Base-by-base conservation (phyloP, 371 early-diverging fungal genomes). In the Thermomucor indicae-seudaticae region DNA sequence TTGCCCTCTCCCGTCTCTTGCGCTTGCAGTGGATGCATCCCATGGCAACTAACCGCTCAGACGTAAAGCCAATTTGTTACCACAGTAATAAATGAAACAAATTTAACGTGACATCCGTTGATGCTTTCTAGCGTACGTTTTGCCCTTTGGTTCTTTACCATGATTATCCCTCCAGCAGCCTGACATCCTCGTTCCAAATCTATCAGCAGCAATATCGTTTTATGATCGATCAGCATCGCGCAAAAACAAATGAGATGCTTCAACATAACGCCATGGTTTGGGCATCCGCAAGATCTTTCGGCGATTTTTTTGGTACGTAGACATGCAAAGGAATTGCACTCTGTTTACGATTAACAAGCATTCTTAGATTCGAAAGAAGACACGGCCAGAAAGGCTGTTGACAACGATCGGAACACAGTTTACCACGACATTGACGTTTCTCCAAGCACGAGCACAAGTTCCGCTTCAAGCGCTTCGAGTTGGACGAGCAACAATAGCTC, bases 261-360 rank as follows among this genome's bases (percentile, higher is more conserved):
- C 49, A 65, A 27, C 47, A 55, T 10, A 73, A 73, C 43, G 70
- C 74, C 6, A 53, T 57, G 29, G 23, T 70, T 11, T 73, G 74
- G 74, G 37, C 30, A 19, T 47, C 51, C 6, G 37, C 58, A 19
- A 40, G 47, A 32, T 32, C 32, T 32, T 32, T 14, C 32, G 32
- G 4, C 17, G 17, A 27, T 23, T 7, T 16, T 3, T 37, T 31
- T 2, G 43, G 43, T 43, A 27, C n/a, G n/a, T n/a, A 41, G 20
- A 5, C n/a, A 37, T 4, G 20, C 6, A 37, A 37, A 37, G 20
- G 20, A 37, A 37, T 8, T 8, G 14, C 5, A 8, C 16, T 44
- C 25, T 44, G 4, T 27, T 14, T 44, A n/a, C 24, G 34, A 32
- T 30, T 47, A 37, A 14, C 37, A 14, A 37, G 37, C 37, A 37